Conservation (phyloP, 2,329 filamentous ascomycete species). For the Didymella arachidicola region DNA sequence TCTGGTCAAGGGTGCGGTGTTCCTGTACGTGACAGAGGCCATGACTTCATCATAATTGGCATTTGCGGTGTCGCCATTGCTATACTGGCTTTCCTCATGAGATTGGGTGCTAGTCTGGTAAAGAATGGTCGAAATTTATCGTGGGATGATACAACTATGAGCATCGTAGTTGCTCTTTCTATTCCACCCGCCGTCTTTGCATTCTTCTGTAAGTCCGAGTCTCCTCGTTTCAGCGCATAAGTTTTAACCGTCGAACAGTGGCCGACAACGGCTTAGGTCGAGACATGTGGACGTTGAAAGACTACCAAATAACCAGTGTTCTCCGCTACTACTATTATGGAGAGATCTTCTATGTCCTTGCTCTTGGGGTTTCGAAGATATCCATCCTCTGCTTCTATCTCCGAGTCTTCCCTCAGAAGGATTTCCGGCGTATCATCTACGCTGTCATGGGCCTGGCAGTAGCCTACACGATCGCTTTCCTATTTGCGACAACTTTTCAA, state of each 20-base stretch:
- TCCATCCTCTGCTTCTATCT: conserved; percentile 48
- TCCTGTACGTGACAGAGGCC: conserved; percentile 46
- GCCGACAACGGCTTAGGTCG: conserved; percentile 54
- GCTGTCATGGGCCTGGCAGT: conserved; percentile 36
- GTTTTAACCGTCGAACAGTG: conserved; percentile 34
- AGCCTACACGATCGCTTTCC: conserved; percentile 52
- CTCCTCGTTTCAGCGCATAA: not conserved
- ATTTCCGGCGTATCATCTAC: conserved; percentile 37
- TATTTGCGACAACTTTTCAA: conserved; percentile 59
- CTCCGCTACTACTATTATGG: conserved; percentile 36
- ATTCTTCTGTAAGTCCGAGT: conserved; percentile 17
- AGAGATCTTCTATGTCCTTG: conserved; percentile 47
- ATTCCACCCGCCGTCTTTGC: conserved; percentile 35
- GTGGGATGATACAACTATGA: conserved; percentile 51
- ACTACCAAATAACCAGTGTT: conserved; percentile 55
- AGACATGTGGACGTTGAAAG: conserved; percentile 61
- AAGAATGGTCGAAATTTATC: conserved; percentile 47
- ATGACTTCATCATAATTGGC: conserved; percentile 40
- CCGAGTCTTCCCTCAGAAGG: conserved; percentile 43
- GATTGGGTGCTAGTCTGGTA: conserved; percentile 46
- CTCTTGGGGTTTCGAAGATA: conserved; percentile 43
- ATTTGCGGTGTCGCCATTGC: conserved; percentile 43
- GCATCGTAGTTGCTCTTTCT: conserved; percentile 46
- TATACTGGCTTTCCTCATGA: conserved; percentile 42
- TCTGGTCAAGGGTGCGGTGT: conserved; percentile 48